Evolutionary conservation across 345 rosid species (phyloP), one percentile per base, ranked within the genome.

Genomic region (Fremontodendron californicum): DNA sequence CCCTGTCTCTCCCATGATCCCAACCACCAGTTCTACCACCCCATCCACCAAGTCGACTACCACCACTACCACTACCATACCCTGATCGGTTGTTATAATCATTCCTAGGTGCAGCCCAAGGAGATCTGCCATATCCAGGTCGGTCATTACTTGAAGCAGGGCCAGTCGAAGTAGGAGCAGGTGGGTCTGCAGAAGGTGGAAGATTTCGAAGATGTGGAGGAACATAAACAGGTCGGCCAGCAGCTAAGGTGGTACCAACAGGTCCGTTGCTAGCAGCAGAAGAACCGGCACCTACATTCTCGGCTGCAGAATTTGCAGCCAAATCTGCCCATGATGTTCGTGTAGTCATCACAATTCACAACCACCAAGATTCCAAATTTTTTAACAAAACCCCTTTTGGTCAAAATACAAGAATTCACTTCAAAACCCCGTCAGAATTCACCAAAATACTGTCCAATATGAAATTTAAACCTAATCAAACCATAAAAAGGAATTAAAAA

Each of bases 241-340:
- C 79, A 71, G 82, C 86, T 4, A 89, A 61, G 76, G 79, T 57
- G 60, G 74, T 72, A 66, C 80, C 85, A 61, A 78, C 58, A 80
- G 76, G 75, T 27, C 89, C 86, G 13, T 80, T 82, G 77, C 71
- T 80, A 58, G 79, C 89, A 81, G 87, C 82, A 78, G 40, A 61
- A 76, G 90, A 77, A 76, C 81, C 90, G 78, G 87, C 68, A 25
- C 64, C 78, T 55, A 80, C 83, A 83, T 90, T 90, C 85, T 93
- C 98, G 66, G 90, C 86, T 77, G 87, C 92, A 82, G 97, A 84
- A 80, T 89, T 91, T 73, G 91, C 98, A 81, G 87, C 97, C 87
- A 81, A 83, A 88, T 94, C 98, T n/a, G 98, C 98, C 98, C 98
- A 94, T 85, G 98, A 91, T 78, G 87, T 80, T 66, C 87, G 85